Evolutionary conservation across 192 early-diverging fungal genomes (phyloP).

Genomic region (Backusella morwellensis): DNA sequence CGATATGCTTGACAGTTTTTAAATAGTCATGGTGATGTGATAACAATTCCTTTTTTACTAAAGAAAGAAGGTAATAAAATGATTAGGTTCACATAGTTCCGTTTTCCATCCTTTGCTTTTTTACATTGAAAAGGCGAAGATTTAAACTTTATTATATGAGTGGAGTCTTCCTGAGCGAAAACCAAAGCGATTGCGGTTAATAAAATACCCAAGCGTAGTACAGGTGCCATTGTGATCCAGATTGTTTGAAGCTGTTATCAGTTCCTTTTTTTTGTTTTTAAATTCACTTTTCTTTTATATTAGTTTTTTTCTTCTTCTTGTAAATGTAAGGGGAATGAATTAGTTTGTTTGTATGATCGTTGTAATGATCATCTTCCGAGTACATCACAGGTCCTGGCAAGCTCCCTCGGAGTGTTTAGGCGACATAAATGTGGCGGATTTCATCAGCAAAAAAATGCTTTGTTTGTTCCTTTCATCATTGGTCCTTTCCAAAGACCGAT

Average conservation of each 20-base stretch:
- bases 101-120: neutral
- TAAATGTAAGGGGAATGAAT: neutral
- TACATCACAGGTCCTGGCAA: neutral
- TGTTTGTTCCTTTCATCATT: neutral
- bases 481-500: neutral
- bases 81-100: neutral
- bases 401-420: neutral
- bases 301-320: neutral
- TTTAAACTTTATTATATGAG: conserved; percentile 38
- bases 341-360: neutral
- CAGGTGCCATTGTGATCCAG: neutral
- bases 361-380: conserved; percentile 1
- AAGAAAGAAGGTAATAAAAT: neutral
- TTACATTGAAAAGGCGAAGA: neutral
- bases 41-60: conserved; percentile 11
- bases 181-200: neutral
- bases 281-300: neutral
- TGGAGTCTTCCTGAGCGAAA: conserved; percentile 14
- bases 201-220: neutral
- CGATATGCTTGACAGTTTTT: neutral
- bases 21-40: conserved; percentile 8
- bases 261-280: neutral
- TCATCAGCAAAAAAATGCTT: neutral
- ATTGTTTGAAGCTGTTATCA: neutral
- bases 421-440: neutral